Evolutionary conservation across 441 rosid species (phyloP), one percentile per base, ranked within the genome.

Genomic region (California macrophylla): DNA sequence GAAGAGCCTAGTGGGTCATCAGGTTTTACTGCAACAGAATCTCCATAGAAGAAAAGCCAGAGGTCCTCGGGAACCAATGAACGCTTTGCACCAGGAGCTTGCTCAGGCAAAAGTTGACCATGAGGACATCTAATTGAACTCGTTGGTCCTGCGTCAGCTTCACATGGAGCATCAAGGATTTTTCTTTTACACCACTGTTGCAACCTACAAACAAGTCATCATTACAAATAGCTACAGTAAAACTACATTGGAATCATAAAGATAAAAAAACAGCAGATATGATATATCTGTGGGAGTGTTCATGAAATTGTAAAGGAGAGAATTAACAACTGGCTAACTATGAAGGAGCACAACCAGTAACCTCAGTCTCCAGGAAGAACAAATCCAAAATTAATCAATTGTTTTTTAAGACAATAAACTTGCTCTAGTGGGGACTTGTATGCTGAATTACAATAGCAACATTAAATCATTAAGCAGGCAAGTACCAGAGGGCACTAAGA

Each of bases 111-210:
- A 81, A 95, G 79, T 72, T 80, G 78, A 71, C 89, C 97, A 79
- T 92, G 99, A 73, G 83, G 82, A 74, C 99, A 95, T 68, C 77
- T 82, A 67, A 95, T 87, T 71, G 88, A 81, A 81, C 58, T 78
- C 60, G 98, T 86, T 72, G 99, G 97, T 25, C 90, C 96, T n/a
- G 86, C 87, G 83, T 95, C 99, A 70, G 90, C 94, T 84, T 92
- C 99, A 77, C 81, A 82, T 63, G 99, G 98, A 67, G 97, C 89
- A 78, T 92, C 98, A 69, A 86, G 77, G 80, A 86, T 88, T 84
- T 90, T 95, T 78, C 99, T 88, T 83, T 88, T 92, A 45, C 85
- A 76, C 99, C 99, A 95, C 72, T 92, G 98, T 68, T 95, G 98
- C 82, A 95, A 83, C 99, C 99, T 95, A 79, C 69, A 79, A 65